Evolutionary conservation across 768 basidiomycete species (phyloP), one percentile per base, ranked within the genome.

Genomic region (Heimioporus sp.): DNA sequence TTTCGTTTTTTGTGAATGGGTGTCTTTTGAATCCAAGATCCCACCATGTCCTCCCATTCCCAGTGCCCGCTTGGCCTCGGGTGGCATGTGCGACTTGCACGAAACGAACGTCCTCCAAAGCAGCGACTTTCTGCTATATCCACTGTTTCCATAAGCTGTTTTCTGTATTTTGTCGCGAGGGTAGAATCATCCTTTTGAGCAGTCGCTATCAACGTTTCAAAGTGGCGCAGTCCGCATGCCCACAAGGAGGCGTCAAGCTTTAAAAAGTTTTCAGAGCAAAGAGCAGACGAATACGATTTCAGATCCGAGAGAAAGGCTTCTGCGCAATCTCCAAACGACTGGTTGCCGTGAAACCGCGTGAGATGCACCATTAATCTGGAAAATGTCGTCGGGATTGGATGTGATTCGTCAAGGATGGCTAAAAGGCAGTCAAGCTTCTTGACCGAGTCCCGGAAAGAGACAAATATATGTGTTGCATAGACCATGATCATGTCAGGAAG

Each of bases 91-190:
- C 45, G 49, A 37, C 51, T 46, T 20, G 41, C 41, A 24, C 45
- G 43, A 21, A 49, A 46, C 5, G 47, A 32, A 42, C 28, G 53
- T 19, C 60, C 46, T 28, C 73, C 75, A 35, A 77, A 79, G 51
- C 76, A 80, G 38, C 72, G 69, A 35, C 65, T 59, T 62, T 84
- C 82, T 11, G 80, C 80, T n/a, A 72, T 72, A 24, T 82, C 82
- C 16, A 80, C 74, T 15, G 63, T 58, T 32, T 72, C 72, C 48
- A 82, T 75, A 16, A 82, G 60, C 43, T 71, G 59, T 30, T 61
- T 63, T n/a, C 73, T 73, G 54, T 75, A 72, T 30, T 58, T 55
- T 47, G 67, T 65, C 42, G 75, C 54, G 37, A 66, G 62, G 12
- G 56, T 39, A 40, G 58, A 56, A 41, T 47, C 48, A 37, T 49